phyloP scores from a whole-genome alignment of 148 eudicot species.

The Salicornia ramosissima region DNA sequence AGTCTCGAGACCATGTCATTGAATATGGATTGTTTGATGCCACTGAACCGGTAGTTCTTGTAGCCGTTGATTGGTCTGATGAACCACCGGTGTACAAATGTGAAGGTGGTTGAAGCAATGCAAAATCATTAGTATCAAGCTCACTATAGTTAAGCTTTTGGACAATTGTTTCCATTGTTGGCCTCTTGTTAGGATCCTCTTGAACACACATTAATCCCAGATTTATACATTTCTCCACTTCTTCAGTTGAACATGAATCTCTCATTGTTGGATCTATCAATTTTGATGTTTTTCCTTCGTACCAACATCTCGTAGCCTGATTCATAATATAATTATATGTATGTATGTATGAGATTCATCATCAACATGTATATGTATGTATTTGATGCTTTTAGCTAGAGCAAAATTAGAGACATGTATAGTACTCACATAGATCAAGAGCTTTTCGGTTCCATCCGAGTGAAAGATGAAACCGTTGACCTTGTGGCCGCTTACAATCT shows the following conservation, averaged over 20 bases:
- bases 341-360: no score
- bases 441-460: not conserved
- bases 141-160: not conserved
- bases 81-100: not conserved
- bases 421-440: not conserved
- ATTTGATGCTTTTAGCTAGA: no score
- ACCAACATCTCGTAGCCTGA: not conserved
- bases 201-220: not conserved
- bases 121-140: not conserved
- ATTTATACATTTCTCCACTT: not conserved
- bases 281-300: not conserved
- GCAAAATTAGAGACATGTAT: no score
- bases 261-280: not conserved
- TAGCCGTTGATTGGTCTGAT: not conserved
- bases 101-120: not conserved
- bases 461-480: not conserved
- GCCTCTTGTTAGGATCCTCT: not conserved
- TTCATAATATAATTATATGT: not conserved
- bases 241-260: not conserved
- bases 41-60: not conserved
- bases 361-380: no score
- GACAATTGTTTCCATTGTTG: not conserved
- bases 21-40: not conserved
- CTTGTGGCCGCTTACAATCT: no score
- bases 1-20: not conserved